phyloP scores from a whole-genome alignment of 768 basidiomycete genomes.

The Lactifluus rugatus region DNA sequence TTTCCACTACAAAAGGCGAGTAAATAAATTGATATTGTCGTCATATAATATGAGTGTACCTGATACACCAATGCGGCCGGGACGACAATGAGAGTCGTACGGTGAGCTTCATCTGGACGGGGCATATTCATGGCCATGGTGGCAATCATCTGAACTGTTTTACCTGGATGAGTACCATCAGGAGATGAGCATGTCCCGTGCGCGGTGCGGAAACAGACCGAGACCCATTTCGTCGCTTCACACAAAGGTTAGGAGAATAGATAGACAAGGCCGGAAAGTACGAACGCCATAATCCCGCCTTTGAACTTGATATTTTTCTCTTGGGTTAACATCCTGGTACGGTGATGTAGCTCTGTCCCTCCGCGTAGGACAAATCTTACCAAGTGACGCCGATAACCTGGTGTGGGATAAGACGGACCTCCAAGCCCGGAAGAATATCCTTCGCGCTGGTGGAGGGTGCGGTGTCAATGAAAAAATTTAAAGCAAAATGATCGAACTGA shows the following conservation, averaged over 20 bases:
- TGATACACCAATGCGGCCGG: conserved; percentile 68
- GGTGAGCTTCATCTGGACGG: conserved; percentile 32
- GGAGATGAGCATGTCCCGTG: neutral
- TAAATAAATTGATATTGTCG: neutral
- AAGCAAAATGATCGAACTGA: neutral
- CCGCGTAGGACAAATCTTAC: conserved; percentile 26
- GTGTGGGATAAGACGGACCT: conserved; percentile 61
- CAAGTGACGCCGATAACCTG: conserved; percentile 72
- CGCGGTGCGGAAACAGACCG: conserved; percentile 25
- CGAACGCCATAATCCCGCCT: conserved; percentile 57
- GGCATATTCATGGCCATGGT: conserved; percentile 63
- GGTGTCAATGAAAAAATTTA: neutral
- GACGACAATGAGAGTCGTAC: conserved; percentile 64
- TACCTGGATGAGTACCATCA: conserved; percentile 30
- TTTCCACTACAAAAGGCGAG: conserved; percentile 44
- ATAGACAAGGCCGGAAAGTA: conserved; percentile 7
- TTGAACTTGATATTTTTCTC: conserved; percentile 38
- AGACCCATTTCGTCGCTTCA: conserved; percentile 59
- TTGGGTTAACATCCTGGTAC: conserved; percentile 56
- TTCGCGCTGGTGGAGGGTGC: conserved; percentile 31
- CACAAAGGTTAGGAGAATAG: neutral
- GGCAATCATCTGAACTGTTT: conserved; percentile 76
- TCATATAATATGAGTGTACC: conserved; percentile 26
- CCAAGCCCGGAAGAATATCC: conserved; percentile 57
- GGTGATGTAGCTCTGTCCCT: no score